Conservation (phyloP, 2,329 filamentous ascomycete species). For the Talaromyces sp. region DNA sequence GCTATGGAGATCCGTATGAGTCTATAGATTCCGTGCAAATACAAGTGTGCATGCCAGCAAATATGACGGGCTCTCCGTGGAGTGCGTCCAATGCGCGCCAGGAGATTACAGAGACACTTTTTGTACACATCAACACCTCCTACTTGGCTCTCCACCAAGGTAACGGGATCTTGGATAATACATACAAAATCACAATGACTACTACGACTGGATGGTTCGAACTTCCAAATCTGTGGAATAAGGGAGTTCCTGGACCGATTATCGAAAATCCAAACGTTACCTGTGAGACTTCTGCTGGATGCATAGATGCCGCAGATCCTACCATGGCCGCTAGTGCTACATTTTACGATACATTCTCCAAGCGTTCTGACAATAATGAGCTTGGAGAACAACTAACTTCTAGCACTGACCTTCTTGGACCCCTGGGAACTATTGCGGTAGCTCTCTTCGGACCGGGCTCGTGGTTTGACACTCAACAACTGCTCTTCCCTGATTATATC, state of each 20-base stretch:
- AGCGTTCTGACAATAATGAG: not conserved
- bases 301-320: not conserved
- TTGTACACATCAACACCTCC: not conserved
- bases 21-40: not conserved
- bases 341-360: not conserved
- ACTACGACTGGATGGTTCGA: not conserved
- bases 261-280: not conserved
- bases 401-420: not conserved
- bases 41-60: not conserved
- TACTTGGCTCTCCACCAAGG: not conserved
- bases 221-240: not conserved
- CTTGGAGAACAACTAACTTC: not conserved
- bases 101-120: not conserved
- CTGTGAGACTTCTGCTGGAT: not conserved
- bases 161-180: not conserved
- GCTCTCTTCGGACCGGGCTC: not conserved
- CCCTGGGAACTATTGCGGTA: not conserved
- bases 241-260: not conserved
- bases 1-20: too few relatives aligned
- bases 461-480: not conserved
- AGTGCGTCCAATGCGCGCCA: not conserved
- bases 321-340: not conserved
- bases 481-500: not conserved
- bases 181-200: not conserved
- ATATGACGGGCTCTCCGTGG: not conserved